Percentiles rank a stretch among this genome's conserved stretches.
phyloP scores from a whole-genome alignment of 1,284 basidiomycete genomes.

The Fistulinella cinereoalba region DNA sequence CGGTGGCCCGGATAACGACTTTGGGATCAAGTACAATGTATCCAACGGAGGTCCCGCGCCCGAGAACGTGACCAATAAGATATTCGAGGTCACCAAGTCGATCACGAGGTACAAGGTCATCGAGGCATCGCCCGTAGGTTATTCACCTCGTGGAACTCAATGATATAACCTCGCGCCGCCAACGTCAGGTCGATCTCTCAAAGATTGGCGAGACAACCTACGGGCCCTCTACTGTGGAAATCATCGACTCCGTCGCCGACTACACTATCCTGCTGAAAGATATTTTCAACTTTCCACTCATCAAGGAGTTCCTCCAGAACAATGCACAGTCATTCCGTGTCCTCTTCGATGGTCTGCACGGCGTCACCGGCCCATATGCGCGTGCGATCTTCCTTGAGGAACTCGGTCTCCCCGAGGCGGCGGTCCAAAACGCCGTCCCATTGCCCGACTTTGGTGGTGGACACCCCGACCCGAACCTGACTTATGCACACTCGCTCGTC shows the following conservation, averaged over 20 bases:
- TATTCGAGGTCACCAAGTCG: slow-evolving; percentile 87
- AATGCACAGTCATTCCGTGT: slow-evolving; percentile 74
- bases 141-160: no score
- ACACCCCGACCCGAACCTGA: slow-evolving; percentile 98
- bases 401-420: slow-evolving; percentile 77
- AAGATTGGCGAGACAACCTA: slow-evolving; percentile 79
- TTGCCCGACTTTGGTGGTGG: slow-evolving; percentile 95
- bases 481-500: slow-evolving; percentile 94
- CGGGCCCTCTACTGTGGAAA: slow-evolving; percentile 81
- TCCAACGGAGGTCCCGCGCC: slow-evolving; percentile 97
- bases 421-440: slow-evolving; percentile 90
- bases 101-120: slow-evolving; percentile 87
- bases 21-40: slow-evolving; percentile 99
- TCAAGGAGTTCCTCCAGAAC: slow-evolving; percentile 84
- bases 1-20: slow-evolving; percentile 95
- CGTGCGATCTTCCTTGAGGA: slow-evolving; percentile 83
- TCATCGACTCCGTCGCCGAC: slow-evolving; percentile 94
- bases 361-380: slow-evolving; percentile 97
- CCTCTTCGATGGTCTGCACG: slow-evolving; percentile 94
- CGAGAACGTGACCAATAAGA: slow-evolving; percentile 91
- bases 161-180: slow-evolving; percentile 6
- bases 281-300: slow-evolving; percentile 95
- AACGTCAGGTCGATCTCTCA: slow-evolving; percentile 74
- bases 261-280: slow-evolving; percentile 82
- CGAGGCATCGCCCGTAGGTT: slow-evolving; percentile 71